These are phyloP conservation scores for Daldinia decipiens DNA, from an alignment of 495 filamentous ascomycete species.

Conservation along the genomic window DNA sequence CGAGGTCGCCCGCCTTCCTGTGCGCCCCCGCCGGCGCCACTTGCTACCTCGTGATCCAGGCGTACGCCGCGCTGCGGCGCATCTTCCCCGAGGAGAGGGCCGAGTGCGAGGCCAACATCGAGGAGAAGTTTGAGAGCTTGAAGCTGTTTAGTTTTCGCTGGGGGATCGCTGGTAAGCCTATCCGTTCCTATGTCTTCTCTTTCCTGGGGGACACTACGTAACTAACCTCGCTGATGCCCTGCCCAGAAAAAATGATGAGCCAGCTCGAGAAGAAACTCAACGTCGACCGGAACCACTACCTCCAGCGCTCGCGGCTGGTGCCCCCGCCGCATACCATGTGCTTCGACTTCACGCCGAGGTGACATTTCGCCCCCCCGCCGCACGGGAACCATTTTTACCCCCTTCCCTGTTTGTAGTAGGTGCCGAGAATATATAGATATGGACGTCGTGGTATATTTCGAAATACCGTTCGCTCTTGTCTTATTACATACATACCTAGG, in stretches of 20 bases:
- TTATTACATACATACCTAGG: background rate
- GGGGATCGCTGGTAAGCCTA: constrained; percentile 46
- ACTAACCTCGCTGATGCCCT: background rate
- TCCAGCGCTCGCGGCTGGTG: constrained; percentile 36
- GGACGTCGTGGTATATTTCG: background rate
- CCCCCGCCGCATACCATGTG: constrained; percentile 35
- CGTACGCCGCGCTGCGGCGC: constrained; percentile 36
- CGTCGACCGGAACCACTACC: constrained; percentile 40
- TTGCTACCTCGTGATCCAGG: constrained; percentile 43
- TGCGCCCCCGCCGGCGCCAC: constrained; percentile 48
- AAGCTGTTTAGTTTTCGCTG: constrained; percentile 47
- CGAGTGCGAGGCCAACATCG: constrained; percentile 42
- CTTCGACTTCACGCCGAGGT: constrained; percentile 28
- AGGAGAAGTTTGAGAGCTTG: constrained; percentile 49
- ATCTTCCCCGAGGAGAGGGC: constrained; percentile 43
- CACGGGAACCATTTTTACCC: background rate
- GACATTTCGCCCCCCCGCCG: constrained; percentile 17
- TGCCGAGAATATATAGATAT: background rate
- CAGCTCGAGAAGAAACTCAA: constrained; percentile 43
- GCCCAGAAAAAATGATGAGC: constrained; percentile 47
- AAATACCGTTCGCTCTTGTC: background rate
- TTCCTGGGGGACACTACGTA: too few species aligned
- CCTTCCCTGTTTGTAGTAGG: too few species aligned
- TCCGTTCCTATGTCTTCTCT: background rate
- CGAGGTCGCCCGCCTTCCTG: constrained; percentile 36